Conservation (phyloP, 176 grass and related monocot genomes). For the Oryza nivara region DNA sequence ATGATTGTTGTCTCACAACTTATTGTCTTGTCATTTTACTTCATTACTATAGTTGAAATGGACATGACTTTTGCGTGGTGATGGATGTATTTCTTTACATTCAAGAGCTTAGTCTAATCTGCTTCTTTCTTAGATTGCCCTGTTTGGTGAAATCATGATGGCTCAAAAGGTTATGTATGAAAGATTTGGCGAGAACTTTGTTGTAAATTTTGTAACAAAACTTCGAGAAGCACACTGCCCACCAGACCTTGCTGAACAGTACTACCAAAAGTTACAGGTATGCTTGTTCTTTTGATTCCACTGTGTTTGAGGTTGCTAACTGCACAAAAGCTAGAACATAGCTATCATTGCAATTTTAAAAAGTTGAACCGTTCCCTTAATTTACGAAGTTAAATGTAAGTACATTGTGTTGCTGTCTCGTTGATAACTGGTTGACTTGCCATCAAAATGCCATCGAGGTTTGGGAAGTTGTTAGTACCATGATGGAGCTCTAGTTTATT, state of each 20-base stretch:
- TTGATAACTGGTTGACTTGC: neutral
- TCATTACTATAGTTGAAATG: neutral
- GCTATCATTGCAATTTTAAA: constrained; percentile 25
- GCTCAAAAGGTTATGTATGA: constrained; percentile 98
- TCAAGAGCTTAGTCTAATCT: constrained; percentile 22
- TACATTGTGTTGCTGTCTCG: constrained; percentile 9
- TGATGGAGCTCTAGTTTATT: neutral
- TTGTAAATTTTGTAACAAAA: constrained; percentile 76
- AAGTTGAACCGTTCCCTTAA: constrained; percentile 14
- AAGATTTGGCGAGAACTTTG: constrained; percentile 80
- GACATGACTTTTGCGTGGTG: neutral
- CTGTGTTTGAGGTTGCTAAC: constrained; percentile 9
- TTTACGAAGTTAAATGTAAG: constrained; percentile 16
- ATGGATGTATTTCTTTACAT: neutral
- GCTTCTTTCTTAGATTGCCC: constrained; percentile 61
- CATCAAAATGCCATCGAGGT: constrained; percentile 26
- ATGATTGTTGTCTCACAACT: constrained; percentile 22
- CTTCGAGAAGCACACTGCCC: constrained; percentile 77
- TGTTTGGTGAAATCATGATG: constrained; percentile 95
- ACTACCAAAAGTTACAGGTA: constrained; percentile 90
- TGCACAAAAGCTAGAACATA: constrained; percentile 9
- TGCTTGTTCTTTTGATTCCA: constrained; percentile 11
- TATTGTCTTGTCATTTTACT: constrained; percentile 12
- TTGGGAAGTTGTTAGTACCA: neutral
- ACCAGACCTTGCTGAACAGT: constrained; percentile 84